These are phyloP conservation scores for Echium plantagineum DNA, from an alignment of 257 asterid species.

Conservation along the genomic window DNA sequence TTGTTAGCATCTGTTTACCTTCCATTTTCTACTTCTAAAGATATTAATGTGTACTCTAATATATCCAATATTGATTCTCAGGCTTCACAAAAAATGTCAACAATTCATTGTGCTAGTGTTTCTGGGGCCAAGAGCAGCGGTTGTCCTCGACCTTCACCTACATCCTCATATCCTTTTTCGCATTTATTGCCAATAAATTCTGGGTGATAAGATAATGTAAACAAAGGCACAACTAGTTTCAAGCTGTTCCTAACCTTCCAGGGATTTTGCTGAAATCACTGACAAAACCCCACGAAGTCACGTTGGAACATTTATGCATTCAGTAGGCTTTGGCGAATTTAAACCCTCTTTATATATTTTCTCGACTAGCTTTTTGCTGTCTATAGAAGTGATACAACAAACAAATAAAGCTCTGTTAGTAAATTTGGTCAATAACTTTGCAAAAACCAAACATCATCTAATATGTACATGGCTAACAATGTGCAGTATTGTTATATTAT, in stretches of 20 bases:
- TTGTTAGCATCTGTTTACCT: not conserved
- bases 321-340: not conserved
- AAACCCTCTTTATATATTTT: no score
- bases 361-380: not conserved
- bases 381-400: not conserved
- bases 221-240: not conserved
- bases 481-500: conserved; percentile 2
- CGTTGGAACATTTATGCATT: not conserved
- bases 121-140: conserved; percentile 26
- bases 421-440: not conserved
- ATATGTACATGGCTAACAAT: not conserved
- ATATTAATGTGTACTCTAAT: conserved; percentile 10
- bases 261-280: not conserved
- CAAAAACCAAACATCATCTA: not conserved
- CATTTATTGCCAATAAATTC: not conserved
- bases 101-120: conserved; percentile 28
- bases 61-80: conserved; percentile 22
- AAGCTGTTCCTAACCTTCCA: not conserved
- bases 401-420: not conserved
- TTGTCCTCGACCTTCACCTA: conserved; percentile 42
- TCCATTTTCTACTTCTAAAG: conserved; percentile 5
- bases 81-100: conserved; percentile 31
- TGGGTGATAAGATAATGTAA: not conserved
- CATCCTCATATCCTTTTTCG: conserved; percentile 75
- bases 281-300: not conserved